Percentiles rank a stretch among this genome's conserved stretches.
phyloP scores from a whole-genome alignment of 31 red algal species.

The Bonnemaisonia californica region DNA sequence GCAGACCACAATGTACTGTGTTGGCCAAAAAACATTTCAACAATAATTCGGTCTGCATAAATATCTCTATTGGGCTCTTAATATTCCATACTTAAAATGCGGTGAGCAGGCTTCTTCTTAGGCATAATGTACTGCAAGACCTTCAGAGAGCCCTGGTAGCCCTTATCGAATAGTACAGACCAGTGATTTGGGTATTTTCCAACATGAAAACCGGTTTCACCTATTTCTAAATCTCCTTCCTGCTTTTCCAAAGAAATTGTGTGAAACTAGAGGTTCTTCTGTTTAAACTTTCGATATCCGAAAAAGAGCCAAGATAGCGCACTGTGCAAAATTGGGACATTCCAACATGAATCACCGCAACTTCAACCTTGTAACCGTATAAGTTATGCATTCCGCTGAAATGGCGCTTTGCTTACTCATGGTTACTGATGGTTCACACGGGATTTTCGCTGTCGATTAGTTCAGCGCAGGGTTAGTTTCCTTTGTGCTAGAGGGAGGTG shows the following conservation, averaged over 20 bases:
- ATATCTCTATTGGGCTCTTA: background rate
- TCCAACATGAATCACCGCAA: constrained; percentile 12
- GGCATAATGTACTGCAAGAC: background rate
- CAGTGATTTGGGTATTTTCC: constrained; percentile 1
- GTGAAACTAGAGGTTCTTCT: background rate
- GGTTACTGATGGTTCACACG: background rate
- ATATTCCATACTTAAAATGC: background rate
- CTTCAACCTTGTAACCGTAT: constrained; percentile 15
- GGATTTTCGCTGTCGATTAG: no score
- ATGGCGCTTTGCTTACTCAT: constrained; percentile 3
- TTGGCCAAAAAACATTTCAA: constrained; percentile 16
- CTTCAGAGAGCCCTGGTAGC: constrained; percentile 2
- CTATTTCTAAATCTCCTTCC: background rate
- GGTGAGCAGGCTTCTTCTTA: background rate
- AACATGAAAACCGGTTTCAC: background rate
- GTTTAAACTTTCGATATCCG: constrained; percentile 1
- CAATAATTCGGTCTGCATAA: background rate
- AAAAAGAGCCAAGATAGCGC: background rate
- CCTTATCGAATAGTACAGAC: background rate
- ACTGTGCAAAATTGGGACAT: background rate
- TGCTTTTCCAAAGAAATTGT: background rate
- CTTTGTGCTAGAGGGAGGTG: no score
- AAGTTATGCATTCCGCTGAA: constrained; percentile 22
- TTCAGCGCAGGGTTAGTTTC: no score
- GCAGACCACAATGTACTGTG: background rate